Base-by-base conservation (phyloP, 495 filamentous ascomycete species). In the Penicillium goetzii region DNA sequence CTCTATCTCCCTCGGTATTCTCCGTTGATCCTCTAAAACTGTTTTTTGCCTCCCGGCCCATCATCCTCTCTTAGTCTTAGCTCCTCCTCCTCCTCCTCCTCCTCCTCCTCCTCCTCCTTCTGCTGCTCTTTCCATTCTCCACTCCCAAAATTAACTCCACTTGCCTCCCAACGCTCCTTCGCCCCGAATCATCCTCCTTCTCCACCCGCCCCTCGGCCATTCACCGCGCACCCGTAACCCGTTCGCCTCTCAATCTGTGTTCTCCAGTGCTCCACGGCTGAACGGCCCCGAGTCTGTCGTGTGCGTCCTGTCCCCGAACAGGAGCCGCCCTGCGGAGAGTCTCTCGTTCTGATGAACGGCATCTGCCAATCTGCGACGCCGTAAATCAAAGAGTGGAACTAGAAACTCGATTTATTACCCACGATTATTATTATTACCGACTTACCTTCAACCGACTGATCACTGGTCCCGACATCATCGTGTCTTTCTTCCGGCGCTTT, bases 151-250 rank as follows among this genome's bases (percentile, higher is more conserved):
- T 15, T 19, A 2, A 25, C 58, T 36, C 14, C 41, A 21, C 54
- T 61, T 45, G 60, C 51, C 63, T 59, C 34, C 10, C 60, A 68
- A 68, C 66, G 66, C 45, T 59, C 58, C 62, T 60, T 53, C 30
- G 19, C 19, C 52, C 51, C 52, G 49, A 41, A 6, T 47, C 43
- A 10, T 14, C 43, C 1, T 9, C 10, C 4, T 52, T 50, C 63
- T 66, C 67, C 67, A 66, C 63, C 26, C 47, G 40, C 32, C 36
- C 33, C 51, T 59, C 63, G 60, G 53, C 67, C 67, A 69, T 30
- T 69, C 67, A 69, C 67, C 67, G 67, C 45, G 58, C 49, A 2
- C 55, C 33, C 43, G 41, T 58, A 38, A 2, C 55, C 33, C 43
- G 41, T 58, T 56, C 12, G 52, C 52, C 38, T n/a, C 15, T 12